Percentiles rank a stretch among this genome's conserved stretches.
Evolutionary conservation across 2,329 filamentous ascomycete species (phyloP).

Genomic region (Xylariaceae sp.): DNA sequence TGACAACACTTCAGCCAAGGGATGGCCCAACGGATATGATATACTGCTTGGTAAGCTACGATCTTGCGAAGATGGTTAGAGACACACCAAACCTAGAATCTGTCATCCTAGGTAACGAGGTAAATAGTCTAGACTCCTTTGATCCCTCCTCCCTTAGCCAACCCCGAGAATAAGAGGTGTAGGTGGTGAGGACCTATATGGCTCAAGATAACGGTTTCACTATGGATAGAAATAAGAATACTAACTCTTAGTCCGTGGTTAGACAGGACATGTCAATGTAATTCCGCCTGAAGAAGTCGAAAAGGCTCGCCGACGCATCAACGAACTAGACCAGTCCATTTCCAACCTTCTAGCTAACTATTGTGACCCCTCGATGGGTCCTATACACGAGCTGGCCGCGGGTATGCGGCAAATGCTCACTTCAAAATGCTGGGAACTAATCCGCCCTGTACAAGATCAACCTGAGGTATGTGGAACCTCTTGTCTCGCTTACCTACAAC

Average conservation of each 20-base stretch:
- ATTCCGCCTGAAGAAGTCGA: constrained; percentile 34
- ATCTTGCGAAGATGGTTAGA: constrained; percentile 48
- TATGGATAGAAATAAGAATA: background rate
- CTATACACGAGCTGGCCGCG: constrained; percentile 49
- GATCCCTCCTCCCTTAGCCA: background rate
- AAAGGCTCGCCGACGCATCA: constrained; percentile 41
- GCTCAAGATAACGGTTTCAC: too few species aligned
- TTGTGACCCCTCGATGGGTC: constrained; percentile 49
- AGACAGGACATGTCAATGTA: constrained; percentile 30
- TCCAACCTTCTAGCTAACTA: constrained; percentile 46
- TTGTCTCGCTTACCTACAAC: background rate
- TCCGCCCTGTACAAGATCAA: constrained; percentile 44
- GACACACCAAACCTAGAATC: constrained; percentile 47
- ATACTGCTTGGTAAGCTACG: constrained; percentile 49
- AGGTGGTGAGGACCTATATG: too few species aligned
- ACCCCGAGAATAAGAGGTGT: background rate
- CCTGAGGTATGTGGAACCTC: constrained; percentile 31
- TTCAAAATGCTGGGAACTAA: constrained; percentile 46
- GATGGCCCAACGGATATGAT: constrained; percentile 60
- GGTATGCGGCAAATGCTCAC: constrained; percentile 45
- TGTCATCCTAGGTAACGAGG: constrained; percentile 45
- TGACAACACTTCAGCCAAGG: constrained; percentile 46
- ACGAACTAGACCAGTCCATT: constrained; percentile 42
- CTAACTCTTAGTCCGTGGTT: background rate
- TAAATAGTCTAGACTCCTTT: constrained; percentile 2